These are phyloP conservation scores for Fusarium tanahbumbuense DNA, from an alignment of 2,329 filamentous ascomycete species.

Conservation along the genomic window DNA sequence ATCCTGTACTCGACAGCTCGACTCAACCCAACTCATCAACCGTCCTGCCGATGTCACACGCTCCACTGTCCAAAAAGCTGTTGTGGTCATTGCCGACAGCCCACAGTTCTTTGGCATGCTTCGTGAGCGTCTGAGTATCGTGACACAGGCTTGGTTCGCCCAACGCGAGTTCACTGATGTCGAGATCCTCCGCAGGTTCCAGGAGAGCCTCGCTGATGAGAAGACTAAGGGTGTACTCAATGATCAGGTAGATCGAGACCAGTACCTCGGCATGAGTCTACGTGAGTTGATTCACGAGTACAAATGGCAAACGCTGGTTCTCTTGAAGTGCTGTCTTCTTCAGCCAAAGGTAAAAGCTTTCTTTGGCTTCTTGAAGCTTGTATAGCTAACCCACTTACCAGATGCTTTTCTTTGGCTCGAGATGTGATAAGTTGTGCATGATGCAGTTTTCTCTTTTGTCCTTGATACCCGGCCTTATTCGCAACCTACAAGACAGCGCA, in stretches of 20 bases:
- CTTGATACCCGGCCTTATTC: conserved; percentile 90
- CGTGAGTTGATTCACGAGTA: conserved; percentile 94
- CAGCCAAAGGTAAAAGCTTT: conserved; percentile 82
- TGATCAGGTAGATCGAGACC: conserved; percentile 80
- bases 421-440: conserved; percentile 96
- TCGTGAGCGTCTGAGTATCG: conserved; percentile 87
- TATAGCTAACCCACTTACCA: conserved; percentile 52
- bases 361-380: not conserved
- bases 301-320: conserved; percentile 90
- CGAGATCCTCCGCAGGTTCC: conserved; percentile 90
- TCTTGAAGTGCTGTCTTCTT: conserved; percentile 92
- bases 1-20: conserved; percentile 91
- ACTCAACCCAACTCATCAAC: conserved; percentile 79
- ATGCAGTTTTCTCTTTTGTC: conserved; percentile 98
- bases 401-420: conserved; percentile 99
- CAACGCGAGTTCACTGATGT: conserved; percentile 92
- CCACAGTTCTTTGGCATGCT: conserved; percentile 92
- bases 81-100: conserved; percentile 92
- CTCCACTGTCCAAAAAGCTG: conserved; percentile 96
- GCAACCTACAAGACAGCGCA: conserved; percentile 92
- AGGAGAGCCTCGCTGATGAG: conserved; percentile 83
- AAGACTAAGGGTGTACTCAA: conserved; percentile 67
- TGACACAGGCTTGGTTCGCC: conserved; percentile 96
- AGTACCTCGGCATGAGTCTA: conserved; percentile 88
- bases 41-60: conserved; percentile 92